phyloP scores from a whole-genome alignment of 2,329 filamentous ascomycete genomes.

The Penicillium sp. region DNA sequence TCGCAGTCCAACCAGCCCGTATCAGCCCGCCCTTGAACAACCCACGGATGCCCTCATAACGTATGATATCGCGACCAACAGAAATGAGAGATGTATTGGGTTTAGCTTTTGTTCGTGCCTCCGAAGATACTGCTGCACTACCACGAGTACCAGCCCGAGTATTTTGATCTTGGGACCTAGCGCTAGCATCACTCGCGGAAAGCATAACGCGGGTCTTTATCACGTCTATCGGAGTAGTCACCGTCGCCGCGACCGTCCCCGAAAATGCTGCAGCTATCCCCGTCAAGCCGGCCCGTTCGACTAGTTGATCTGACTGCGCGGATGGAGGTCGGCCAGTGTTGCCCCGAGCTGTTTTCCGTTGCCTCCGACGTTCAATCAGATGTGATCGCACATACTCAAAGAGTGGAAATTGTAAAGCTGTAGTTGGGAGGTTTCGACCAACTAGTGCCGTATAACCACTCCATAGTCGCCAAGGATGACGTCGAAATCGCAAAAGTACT shows the following conservation, averaged over 20 bases:
- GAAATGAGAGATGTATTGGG: slow-evolving; percentile 51
- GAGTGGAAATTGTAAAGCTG: slow-evolving; percentile 82
- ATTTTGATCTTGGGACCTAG: not conserved
- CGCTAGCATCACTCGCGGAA: slow-evolving; percentile 47
- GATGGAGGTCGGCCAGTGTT: slow-evolving; percentile 4
- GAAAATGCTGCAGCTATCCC: slow-evolving; percentile 71
- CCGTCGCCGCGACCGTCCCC: slow-evolving; percentile 70
- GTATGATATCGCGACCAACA: slow-evolving; percentile 65
- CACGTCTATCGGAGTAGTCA: slow-evolving; percentile 89
- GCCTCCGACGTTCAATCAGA: slow-evolving; percentile 49
- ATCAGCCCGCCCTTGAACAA: slow-evolving; percentile 72
- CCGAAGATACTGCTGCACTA: slow-evolving; percentile 1
- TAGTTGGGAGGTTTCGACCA: slow-evolving; percentile 81
- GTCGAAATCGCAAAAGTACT: slow-evolving; percentile 58
- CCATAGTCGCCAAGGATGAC: slow-evolving; percentile 57
- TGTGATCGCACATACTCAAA: slow-evolving; percentile 69
- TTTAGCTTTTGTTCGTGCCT: not conserved
- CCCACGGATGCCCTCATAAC: slow-evolving; percentile 67
- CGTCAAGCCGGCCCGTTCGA: slow-evolving; percentile 70
- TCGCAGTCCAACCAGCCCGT: slow-evolving; percentile 74
- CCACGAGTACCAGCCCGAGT: not conserved
- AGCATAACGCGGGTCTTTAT: slow-evolving; percentile 91
- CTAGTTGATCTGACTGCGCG: slow-evolving; percentile 41
- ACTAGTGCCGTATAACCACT: slow-evolving; percentile 78
- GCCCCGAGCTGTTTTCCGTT: slow-evolving; percentile 26